These are phyloP conservation scores for Boletus vinaceobasis DNA, from an alignment of 768 basidiomycete species.

Conservation along the genomic window DNA sequence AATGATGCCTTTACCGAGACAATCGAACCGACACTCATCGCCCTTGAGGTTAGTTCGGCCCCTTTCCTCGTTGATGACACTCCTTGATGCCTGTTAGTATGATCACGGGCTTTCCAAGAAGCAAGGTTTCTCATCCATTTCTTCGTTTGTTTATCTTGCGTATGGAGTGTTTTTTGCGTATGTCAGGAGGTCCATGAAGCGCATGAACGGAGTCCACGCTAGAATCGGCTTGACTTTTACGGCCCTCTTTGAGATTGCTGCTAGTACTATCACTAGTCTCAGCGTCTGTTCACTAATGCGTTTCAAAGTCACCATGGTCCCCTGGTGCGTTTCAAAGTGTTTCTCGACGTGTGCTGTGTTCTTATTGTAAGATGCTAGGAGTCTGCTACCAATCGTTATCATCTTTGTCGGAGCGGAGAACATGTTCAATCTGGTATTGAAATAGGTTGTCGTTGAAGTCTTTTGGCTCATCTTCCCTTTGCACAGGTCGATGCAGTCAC, in stretches of 20 bases:
- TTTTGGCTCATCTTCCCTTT: constrained; percentile 24
- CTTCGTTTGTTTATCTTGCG: constrained; percentile 69
- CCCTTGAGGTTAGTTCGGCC: constrained; percentile 39
- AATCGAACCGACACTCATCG: constrained; percentile 43
- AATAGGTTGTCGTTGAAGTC: constrained; percentile 2
- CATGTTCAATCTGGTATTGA: constrained; percentile 86
- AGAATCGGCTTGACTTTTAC: constrained; percentile 90
- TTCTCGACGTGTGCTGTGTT: neutral
- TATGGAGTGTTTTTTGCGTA: constrained; percentile 75
- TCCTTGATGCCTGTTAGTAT: constrained; percentile 40
- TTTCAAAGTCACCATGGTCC: constrained; percentile 85
- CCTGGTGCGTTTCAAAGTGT: constrained; percentile 55
- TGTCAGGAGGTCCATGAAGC: constrained; percentile 70
- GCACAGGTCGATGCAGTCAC: constrained; percentile 78
- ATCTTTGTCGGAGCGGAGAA: constrained; percentile 96
- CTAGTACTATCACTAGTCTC: constrained; percentile 90
- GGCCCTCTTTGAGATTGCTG: constrained; percentile 85
- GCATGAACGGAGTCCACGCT: constrained; percentile 84
- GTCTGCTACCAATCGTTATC: constrained; percentile 88
- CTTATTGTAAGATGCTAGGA: constrained; percentile 44
- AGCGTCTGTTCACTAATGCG: constrained; percentile 90
- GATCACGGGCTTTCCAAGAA: constrained; percentile 45
- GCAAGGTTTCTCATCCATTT: constrained; percentile 56
- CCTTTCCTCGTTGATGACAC: constrained; percentile 1
- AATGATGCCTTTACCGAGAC: constrained; percentile 38